These are phyloP conservation scores for Pouteria glomerata DNA, from an alignment of 148 eudicot species.

Conservation along the genomic window DNA sequence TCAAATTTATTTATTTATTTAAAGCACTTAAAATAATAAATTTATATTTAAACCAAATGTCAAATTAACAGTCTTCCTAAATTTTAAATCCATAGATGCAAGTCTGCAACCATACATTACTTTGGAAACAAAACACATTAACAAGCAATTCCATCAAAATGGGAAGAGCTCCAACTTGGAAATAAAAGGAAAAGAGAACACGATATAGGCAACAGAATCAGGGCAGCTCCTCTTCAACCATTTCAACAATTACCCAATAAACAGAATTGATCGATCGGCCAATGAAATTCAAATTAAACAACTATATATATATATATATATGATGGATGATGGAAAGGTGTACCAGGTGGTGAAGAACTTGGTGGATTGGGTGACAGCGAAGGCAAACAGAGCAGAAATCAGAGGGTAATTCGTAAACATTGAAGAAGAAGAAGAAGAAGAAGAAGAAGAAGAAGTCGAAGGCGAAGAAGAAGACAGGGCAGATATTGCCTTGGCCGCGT, in stretches of 20 bases:
- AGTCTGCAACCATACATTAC: not conserved
- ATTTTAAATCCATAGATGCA: not conserved
- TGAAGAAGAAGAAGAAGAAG: constrained; percentile 6
- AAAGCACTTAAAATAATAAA: too few relatives aligned
- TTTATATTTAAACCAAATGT: too few relatives aligned
- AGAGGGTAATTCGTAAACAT: constrained; percentile 23
- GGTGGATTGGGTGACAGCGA: constrained; percentile 26
- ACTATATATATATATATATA: not conserved
- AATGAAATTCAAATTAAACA: not conserved
- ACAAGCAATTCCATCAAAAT: not conserved
- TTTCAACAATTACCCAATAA: not conserved
- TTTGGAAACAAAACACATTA: not conserved
- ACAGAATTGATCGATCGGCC: not conserved
- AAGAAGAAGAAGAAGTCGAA: not conserved
- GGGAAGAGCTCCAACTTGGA: not conserved
- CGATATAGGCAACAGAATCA: not conserved
- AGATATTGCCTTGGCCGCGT: constrained; percentile 3
- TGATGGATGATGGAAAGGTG: too few relatives aligned
- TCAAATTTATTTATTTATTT: too few relatives aligned
- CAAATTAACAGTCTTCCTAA: too few relatives aligned
- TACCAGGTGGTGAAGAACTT: constrained; percentile 30
- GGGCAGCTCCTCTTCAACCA: not conserved
- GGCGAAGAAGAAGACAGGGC: constrained; percentile 4
- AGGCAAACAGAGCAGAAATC: constrained; percentile 26
- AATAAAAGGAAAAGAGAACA: not conserved